These are phyloP conservation scores for Sclerotinia trifoliorum DNA, from an alignment of 2,329 filamentous ascomycete genomes.

Conservation along the genomic window DNA sequence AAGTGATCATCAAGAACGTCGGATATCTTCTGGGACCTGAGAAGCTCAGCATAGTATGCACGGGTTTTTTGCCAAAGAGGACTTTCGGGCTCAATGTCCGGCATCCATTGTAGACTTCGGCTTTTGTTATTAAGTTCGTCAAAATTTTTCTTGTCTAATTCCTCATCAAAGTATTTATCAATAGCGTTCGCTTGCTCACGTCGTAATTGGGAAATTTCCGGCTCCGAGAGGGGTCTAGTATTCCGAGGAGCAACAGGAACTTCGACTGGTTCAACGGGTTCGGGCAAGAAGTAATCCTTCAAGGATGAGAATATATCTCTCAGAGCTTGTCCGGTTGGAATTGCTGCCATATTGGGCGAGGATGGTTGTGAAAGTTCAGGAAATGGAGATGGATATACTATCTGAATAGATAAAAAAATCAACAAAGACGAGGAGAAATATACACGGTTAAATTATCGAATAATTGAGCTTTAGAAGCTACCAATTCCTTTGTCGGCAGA, in stretches of 20 bases:
- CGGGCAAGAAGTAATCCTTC: constrained; percentile 14
- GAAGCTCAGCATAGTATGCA: constrained; percentile 1
- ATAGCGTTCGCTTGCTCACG: constrained; percentile 17
- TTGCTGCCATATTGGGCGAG: constrained; percentile 4
- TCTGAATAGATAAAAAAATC: constrained; percentile 1
- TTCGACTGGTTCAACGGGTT: neutral
- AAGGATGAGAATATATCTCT: neutral
- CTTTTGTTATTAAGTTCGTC: constrained; percentile 12
- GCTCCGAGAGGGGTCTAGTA: neutral
- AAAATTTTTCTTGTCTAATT: constrained; percentile 16
- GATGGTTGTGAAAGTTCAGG: neutral
- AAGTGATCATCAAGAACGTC: constrained; percentile 10
- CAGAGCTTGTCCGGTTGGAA: neutral
- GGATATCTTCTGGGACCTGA: neutral
- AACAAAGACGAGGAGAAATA: constrained; percentile 1
- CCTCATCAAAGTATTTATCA: constrained; percentile 21
- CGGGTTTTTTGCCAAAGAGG: constrained; percentile 2
- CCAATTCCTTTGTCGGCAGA: constrained; percentile 9
- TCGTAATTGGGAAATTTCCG: constrained; percentile 13
- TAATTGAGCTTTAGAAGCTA: neutral
- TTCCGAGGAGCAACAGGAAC: neutral
- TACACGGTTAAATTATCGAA: neutral
- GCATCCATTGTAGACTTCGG: constrained; percentile 18
- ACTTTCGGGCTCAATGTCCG: constrained; percentile 1
- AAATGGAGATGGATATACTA: constrained; percentile 10